Evolutionary conservation across 495 filamentous ascomycete genomes (phyloP).

Genomic region (Hyaloscypha finlandica): DNA sequence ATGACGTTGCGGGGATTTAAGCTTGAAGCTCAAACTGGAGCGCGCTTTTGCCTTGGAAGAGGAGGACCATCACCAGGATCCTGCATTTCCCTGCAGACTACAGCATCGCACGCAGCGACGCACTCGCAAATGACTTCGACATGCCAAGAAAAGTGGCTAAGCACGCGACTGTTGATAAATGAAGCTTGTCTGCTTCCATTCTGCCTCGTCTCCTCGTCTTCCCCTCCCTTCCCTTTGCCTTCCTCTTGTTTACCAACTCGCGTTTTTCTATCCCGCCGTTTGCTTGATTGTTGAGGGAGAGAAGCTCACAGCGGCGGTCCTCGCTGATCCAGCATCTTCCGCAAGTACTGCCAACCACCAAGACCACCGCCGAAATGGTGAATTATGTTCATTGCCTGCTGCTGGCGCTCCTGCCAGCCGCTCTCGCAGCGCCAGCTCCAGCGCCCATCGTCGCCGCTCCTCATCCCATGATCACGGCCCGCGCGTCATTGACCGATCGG

Average conservation of each 20-base stretch:
- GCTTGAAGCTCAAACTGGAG: background rate
- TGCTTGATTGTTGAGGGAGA: background rate
- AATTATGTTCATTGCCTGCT: background rate
- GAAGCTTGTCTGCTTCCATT: background rate
- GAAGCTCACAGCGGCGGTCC: background rate
- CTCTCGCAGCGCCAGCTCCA: slow-evolving; percentile 26
- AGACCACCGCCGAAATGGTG: slow-evolving; percentile 10
- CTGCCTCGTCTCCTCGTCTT: background rate
- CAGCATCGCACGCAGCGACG: background rate
- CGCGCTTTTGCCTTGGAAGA: background rate
- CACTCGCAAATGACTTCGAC: background rate
- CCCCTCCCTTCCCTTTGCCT: background rate
- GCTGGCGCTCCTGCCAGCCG: slow-evolving; percentile 22
- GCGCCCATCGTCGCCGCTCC: slow-evolving; percentile 29
- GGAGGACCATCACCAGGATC: too few species aligned
- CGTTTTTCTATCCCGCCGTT: too few species aligned
- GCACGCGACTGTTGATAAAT: slow-evolving; percentile 2
- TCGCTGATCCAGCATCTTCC: background rate
- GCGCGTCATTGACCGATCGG: slow-evolving; percentile 40
- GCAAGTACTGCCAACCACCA: background rate
- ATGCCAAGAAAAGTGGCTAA: background rate
- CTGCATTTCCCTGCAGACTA: too few species aligned
- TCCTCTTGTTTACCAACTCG: background rate
- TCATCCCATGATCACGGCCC: slow-evolving; percentile 52
- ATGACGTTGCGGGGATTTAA: background rate